These are phyloP conservation scores for Diaporthe amygdali DNA, from an alignment of 2,329 filamentous ascomycete species.

Conservation along the genomic window DNA sequence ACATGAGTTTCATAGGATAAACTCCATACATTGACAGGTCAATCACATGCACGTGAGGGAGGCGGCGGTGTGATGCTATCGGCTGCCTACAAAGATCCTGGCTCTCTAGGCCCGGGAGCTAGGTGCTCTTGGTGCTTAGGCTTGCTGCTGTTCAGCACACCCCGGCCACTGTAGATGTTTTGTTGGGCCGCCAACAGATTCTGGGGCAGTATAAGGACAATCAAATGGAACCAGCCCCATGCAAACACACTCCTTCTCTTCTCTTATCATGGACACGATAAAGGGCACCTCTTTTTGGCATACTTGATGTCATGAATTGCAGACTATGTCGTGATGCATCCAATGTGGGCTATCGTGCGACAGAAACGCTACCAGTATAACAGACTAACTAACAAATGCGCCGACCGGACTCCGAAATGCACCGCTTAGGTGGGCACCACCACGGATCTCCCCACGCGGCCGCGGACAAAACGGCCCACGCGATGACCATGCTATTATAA, in stretches of 20 bases:
- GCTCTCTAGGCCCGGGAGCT: background rate
- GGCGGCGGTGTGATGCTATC: background rate
- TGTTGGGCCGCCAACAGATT: constrained; percentile 21
- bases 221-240: background rate
- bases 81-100: background rate
- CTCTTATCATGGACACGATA: too few species aligned
- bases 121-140: background rate
- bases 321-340: background rate
- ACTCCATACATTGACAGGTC: background rate
- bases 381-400: constrained; percentile 7
- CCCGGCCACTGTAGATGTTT: constrained; percentile 1
- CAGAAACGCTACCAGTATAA: background rate
- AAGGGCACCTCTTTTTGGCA: background rate
- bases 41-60: background rate
- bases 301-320: background rate
- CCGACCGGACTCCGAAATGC: constrained; percentile 21
- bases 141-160: background rate
- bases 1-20: background rate
- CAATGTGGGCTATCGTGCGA: background rate
- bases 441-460: constrained; percentile 12
- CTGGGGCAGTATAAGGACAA: background rate
- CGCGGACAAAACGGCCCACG: background rate
- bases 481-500: background rate
- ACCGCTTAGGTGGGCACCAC: constrained; percentile 2
- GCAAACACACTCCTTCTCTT: background rate